Evolutionary conservation across 2,329 filamentous ascomycete genomes (phyloP), one percentile per base, ranked within the genome.

Genomic region (Colletotrichum agaves): DNA sequence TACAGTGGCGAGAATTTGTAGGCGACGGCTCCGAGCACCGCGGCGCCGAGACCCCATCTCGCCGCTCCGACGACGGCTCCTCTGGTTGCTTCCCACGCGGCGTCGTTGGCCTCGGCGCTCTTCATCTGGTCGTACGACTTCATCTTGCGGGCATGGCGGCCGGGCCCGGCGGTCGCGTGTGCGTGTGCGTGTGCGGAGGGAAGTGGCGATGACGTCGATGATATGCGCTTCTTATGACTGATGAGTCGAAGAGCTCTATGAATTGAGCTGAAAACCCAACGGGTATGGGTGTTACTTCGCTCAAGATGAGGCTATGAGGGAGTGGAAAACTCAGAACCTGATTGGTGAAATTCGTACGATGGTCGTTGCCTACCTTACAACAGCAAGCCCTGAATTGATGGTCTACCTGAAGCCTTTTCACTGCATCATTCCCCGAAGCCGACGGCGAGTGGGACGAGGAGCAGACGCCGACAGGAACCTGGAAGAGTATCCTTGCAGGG

Each of bases 1-100:
- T 94, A 95, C 19, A 94, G 74, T 0, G 92, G 92, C 59, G 89
- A 92, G 73, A 89, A 84, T 21, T 82, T 80, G 70, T 88, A 90
- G 17, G 88, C 92, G 5, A 88, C 74, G 21, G 82, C 89, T 19
- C 86, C 90, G 7, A 92, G 81, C 23, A 90, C 75, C 1, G 86
- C 90, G 15, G 87, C 85, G 64, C 84, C 88, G n/a, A 86, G 79
- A 62, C 91, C 92, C 90, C 91, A 94, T 83, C 90, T 93, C 17
- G 87, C 78, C 41, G 90, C 90, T 17, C 92, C 92, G 50, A 84
- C 79, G 35, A 87, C 78, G 17, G 90, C 92, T 39, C 92, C 93
- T 70, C 85, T 85, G 3, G 84, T 85, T 39, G 91, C 92, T 74
- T 92, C 90, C 88, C 90, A 91, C 46, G 90, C 89, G 52, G 92